These are phyloP conservation scores for Mytilinidion resinicola DNA, from an alignment of 495 filamentous ascomycete species.

Conservation along the genomic window DNA sequence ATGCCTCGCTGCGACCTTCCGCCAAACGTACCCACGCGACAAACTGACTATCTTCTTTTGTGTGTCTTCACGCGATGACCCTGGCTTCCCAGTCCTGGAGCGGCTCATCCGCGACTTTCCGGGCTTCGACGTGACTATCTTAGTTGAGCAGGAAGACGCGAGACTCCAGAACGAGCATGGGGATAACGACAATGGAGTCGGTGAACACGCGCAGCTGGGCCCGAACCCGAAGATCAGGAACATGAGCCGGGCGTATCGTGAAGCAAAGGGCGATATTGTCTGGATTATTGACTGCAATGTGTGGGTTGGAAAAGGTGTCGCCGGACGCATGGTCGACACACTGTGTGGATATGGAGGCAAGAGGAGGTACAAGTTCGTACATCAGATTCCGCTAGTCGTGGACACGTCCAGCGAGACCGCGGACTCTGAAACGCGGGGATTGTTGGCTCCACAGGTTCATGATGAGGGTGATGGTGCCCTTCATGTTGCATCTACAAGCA, in stretches of 20 bases:
- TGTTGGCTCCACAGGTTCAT: constrained; percentile 30
- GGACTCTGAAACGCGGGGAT: constrained; percentile 35
- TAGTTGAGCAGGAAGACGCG: constrained; percentile 86
- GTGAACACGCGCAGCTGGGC: constrained; percentile 39
- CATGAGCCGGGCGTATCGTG: constrained; percentile 90
- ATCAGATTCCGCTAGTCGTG: constrained; percentile 83
- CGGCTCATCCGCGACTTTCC: constrained; percentile 66
- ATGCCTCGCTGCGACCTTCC: constrained; percentile 86
- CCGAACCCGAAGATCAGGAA: constrained; percentile 99
- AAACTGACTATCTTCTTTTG: constrained; percentile 82
- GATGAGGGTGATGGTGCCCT: neutral
- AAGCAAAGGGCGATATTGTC: constrained; percentile 82
- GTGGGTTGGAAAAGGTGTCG: constrained; percentile 76
- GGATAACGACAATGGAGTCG: constrained; percentile 34
- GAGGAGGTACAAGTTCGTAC: constrained; percentile 83
- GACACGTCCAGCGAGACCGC: constrained; percentile 51
- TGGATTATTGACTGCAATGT: constrained; percentile 98
- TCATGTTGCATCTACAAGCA: constrained; percentile 28
- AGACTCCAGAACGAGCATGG: constrained; percentile 50
- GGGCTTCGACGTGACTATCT: constrained; percentile 62
- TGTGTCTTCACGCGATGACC: constrained; percentile 68
- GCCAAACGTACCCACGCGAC: constrained; percentile 67
- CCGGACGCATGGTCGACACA: constrained; percentile 78
- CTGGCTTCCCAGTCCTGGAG: constrained; percentile 67
- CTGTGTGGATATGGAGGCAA: constrained; percentile 58